phyloP scores from a whole-genome alignment of 139 green algal species.

The Coelastrella sp. region DNA sequence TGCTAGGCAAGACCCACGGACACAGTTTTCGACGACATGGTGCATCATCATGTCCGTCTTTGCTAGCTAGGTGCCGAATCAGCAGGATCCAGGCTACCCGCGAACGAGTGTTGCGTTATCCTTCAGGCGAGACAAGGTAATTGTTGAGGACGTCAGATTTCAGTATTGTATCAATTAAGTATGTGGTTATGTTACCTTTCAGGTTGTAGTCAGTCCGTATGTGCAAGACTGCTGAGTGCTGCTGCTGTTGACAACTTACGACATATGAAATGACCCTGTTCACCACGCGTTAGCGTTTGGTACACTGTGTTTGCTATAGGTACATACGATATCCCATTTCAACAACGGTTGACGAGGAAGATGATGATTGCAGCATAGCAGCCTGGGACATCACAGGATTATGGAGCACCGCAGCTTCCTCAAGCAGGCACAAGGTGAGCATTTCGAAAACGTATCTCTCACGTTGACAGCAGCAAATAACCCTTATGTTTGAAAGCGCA shows the following conservation, averaged over 20 bases:
- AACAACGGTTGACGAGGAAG: constrained; percentile 34
- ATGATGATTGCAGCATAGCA: not conserved
- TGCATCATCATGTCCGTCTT: not conserved
- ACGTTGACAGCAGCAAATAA: too few relatives aligned
- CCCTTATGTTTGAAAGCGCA: not conserved
- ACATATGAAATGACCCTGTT: not conserved
- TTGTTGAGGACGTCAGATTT: not conserved
- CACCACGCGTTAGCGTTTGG: too few relatives aligned
- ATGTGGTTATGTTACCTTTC: too few relatives aligned
- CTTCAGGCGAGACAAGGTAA: constrained; percentile 15
- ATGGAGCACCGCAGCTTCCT: not conserved
- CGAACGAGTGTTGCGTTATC: constrained; percentile 23
- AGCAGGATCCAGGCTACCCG: not conserved
- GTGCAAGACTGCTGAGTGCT: too few relatives aligned
- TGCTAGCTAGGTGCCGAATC: not conserved
- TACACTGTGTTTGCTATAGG: not conserved
- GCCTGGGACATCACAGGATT: constrained; percentile 37
- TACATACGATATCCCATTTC: constrained; percentile 37
- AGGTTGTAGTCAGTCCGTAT: too few relatives aligned
- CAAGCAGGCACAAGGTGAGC: not conserved
- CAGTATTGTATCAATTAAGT: too few relatives aligned
- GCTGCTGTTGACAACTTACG: not conserved
- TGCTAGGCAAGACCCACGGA: not conserved
- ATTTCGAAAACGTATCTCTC: not conserved
- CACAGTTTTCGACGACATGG: not conserved